phyloP scores from a whole-genome alignment of 2,329 filamentous ascomycete genomes.

The Clarireedia paspali region DNA sequence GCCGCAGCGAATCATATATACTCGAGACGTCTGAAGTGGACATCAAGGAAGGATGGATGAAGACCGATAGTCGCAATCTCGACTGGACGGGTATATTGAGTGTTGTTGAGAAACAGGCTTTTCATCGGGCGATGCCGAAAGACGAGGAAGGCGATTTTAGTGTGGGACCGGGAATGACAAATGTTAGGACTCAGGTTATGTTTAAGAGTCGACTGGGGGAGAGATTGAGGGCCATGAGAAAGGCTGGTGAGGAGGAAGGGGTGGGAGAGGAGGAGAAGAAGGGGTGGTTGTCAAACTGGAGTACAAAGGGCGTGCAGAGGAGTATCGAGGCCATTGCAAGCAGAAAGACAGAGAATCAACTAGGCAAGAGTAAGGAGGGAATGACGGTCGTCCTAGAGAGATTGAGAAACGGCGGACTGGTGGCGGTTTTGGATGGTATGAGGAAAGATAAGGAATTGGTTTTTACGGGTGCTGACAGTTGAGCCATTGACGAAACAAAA shows the following conservation, averaged over 20 bases:
- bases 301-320: constrained; percentile 64
- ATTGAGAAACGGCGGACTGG: constrained; percentile 56
- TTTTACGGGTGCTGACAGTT: constrained; percentile 12
- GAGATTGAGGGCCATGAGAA: constrained; percentile 35
- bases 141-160: constrained; percentile 20
- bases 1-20: constrained; percentile 62
- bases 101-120: constrained; percentile 69
- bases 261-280: constrained; percentile 39
- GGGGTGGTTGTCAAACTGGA: constrained; percentile 49
- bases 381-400: constrained; percentile 77
- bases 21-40: constrained; percentile 75
- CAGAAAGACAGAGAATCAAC: constrained; percentile 67
- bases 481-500: constrained; percentile 8
- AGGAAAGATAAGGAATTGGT: constrained; percentile 42
- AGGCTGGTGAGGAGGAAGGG: constrained; percentile 32
- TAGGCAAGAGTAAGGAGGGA: constrained; percentile 74
- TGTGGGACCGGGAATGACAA: constrained; percentile 39
- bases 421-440: constrained; percentile 66
- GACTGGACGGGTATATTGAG: constrained; percentile 76
- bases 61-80: constrained; percentile 71
- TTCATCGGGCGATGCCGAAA: constrained; percentile 34
- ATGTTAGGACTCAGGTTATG: constrained; percentile 66
- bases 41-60: constrained; percentile 75
- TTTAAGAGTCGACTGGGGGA: constrained; percentile 68
- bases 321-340: constrained; percentile 75